phyloP scores from a whole-genome alignment of 108 stramenopile species.

The Parietichytrium sp. region DNA sequence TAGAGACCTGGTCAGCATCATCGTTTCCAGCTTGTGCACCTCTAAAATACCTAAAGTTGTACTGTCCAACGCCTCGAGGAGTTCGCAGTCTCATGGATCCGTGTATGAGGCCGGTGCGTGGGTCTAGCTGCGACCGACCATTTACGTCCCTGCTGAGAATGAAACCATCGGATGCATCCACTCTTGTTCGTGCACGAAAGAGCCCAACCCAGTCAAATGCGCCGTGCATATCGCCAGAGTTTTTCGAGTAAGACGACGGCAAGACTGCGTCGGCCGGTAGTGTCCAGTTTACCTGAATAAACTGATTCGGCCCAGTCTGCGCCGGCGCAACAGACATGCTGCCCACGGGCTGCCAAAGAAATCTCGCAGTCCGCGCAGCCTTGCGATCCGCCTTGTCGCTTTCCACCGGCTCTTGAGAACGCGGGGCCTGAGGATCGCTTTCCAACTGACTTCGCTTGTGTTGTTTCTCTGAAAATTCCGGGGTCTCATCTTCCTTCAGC shows the following conservation, averaged over 20 bases:
- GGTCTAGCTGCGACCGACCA: not conserved
- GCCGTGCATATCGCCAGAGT: not conserved
- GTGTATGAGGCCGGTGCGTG: not conserved
- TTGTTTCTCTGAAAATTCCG: too few relatives aligned
- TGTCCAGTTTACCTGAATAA: not conserved
- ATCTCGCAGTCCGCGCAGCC: not conserved
- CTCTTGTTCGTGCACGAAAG: constrained; percentile 1
- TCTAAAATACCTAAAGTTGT: constrained; percentile 10
- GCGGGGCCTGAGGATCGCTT: too few relatives aligned
- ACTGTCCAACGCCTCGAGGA: constrained; percentile 19
- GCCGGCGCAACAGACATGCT: not conserved
- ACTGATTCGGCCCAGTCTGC: constrained; percentile 13
- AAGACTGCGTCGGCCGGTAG: not conserved
- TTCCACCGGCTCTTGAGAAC: too few relatives aligned
- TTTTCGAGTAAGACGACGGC: not conserved
- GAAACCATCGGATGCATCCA: constrained; percentile 21
- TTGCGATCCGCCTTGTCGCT: not conserved
- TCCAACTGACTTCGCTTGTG: too few relatives aligned
- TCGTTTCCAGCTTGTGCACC: too few relatives aligned
- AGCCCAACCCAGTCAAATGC: not conserved
- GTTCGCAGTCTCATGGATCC: not conserved
- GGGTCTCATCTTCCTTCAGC: too few relatives aligned
- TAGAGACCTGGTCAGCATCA: not conserved
- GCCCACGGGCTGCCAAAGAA: not conserved
- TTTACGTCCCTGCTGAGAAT: not conserved